Evolutionary conservation across 1,284 basidiomycete species (phyloP).

Genomic region (Ganoderma leucocontextum): DNA sequence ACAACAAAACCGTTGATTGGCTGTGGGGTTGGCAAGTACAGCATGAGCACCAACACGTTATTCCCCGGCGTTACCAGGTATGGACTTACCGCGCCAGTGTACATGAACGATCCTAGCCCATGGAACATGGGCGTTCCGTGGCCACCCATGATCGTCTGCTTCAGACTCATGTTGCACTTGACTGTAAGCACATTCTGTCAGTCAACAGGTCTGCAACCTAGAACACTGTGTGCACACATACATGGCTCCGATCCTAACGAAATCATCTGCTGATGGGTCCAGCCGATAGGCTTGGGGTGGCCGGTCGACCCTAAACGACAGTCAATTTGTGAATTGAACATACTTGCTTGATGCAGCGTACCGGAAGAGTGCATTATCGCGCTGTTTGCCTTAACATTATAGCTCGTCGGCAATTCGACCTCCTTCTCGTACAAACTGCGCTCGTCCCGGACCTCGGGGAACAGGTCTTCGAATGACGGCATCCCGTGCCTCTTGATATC

Average conservation of each 20-base stretch:
- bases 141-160: constrained; percentile 18
- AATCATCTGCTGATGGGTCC: neutral
- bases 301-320: constrained; percentile 22
- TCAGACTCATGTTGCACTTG: constrained; percentile 21
- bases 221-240: neutral
- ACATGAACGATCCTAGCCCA: constrained; percentile 30
- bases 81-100: constrained; percentile 26
- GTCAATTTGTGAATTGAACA: constrained; percentile 6
- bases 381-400: constrained; percentile 13
- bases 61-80: too few species aligned
- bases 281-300: constrained; percentile 15
- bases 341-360: constrained; percentile 29
- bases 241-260: neutral
- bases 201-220: neutral
- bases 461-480: constrained; percentile 33
- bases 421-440: constrained; percentile 18
- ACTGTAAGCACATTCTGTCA: constrained; percentile 8
- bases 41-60: neutral
- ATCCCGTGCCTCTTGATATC: constrained; percentile 19
- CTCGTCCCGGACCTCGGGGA: constrained; percentile 1
- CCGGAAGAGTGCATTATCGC: constrained; percentile 36
- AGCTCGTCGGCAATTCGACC: constrained; percentile 18
- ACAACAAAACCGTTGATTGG: constrained; percentile 26
- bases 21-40: constrained; percentile 11
- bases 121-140: constrained; percentile 38